Base-by-base conservation (phyloP, 2,329 filamentous ascomycete species). In the Colletotrichum sp. region DNA sequence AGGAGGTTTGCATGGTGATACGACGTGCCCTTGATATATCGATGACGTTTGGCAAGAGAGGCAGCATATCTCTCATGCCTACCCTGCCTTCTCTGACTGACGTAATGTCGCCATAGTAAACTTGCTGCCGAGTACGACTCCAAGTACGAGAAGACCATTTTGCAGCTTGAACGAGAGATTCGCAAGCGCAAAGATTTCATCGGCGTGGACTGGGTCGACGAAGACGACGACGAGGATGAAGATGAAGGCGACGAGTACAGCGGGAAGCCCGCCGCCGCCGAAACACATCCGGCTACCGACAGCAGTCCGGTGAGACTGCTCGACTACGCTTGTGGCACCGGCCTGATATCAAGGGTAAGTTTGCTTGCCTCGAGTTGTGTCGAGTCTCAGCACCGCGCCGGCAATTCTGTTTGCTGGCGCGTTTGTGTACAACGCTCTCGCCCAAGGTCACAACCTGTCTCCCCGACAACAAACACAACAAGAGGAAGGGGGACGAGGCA, bases 241-340 rank as follows among this genome's bases (percentile, higher is more conserved):
- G 36, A 44, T 44, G 36, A 18, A 44, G 16, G 36, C 4, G 85
- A 82, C 7, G 79, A 80, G 13, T 80, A 81, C 12, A 78, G 76
- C 49, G 75, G 79, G 2, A 78, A 76, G 64, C 18, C 28, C n/a
- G 85, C 79, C 80, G 81, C 79, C 72, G 32, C 57, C 55, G 67
- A 52, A 72, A 49, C 39, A 24, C n/a, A n/a, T 9, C 39, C 44
- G 64, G 69, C 32, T 28, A n/a, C 55, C 15, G n/a, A 39, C 16
- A 44, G 32, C 44, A 72, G 28, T 64, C 34, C 44, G 8, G 86
- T 92, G 57, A 89, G 89, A 62, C 84, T 95, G 24, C 86, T 96
- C 3, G 94, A 96, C 82, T 96, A 96, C 83, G 94, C 94, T 18
- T 96, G 94, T 81, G 94, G 94, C 10, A 93, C 93, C 8, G 93